Conservation (phyloP, 2,329 filamentous ascomycete genomes). For the Paecilomyces formosus region DNA sequence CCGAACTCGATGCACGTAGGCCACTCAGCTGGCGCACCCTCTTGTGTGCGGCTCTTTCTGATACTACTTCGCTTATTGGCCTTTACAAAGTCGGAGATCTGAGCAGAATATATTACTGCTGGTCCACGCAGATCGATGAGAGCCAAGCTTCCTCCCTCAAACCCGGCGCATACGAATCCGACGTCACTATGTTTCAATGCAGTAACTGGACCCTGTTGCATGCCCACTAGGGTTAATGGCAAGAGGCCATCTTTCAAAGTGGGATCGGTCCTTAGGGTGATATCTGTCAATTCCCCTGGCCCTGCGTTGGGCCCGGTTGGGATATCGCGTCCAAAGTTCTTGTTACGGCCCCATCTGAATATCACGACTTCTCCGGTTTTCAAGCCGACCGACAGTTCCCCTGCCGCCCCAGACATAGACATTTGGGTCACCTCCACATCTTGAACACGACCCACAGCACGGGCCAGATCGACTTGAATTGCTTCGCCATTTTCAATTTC, state of each 20-base stretch:
- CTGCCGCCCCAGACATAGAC: slow-evolving; percentile 71
- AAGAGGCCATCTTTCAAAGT: slow-evolving; percentile 70
- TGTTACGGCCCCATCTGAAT: slow-evolving; percentile 82
- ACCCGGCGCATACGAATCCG: slow-evolving; percentile 83
- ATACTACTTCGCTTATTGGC: slow-evolving; percentile 71
- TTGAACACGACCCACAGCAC: slow-evolving; percentile 71
- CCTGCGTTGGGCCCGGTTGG: slow-evolving; percentile 48
- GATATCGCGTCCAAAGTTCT: slow-evolving; percentile 58
- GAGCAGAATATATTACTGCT: slow-evolving; percentile 68
- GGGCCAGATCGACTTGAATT: slow-evolving; percentile 78
- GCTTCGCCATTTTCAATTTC: slow-evolving; percentile 80
- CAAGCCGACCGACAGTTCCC: slow-evolving; percentile 78
- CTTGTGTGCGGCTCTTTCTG: slow-evolving; percentile 44
- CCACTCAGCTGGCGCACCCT: slow-evolving; percentile 57
- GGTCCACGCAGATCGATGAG: slow-evolving; percentile 87
- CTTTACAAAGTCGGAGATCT: slow-evolving; percentile 66
- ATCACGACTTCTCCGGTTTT: slow-evolving; percentile 76
- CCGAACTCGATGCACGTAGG: slow-evolving; percentile 81
- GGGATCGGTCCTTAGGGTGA: slow-evolving; percentile 65
- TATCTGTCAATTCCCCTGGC: slow-evolving; percentile 65
- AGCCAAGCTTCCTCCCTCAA: slow-evolving; percentile 70
- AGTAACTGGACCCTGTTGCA: slow-evolving; percentile 73
- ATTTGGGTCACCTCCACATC: slow-evolving; percentile 71
- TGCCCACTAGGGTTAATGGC: slow-evolving; percentile 73
- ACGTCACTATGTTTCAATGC: slow-evolving; percentile 81